phyloP scores from a whole-genome alignment of 2,329 filamentous ascomycete genomes.

The Claviceps paspali region DNA sequence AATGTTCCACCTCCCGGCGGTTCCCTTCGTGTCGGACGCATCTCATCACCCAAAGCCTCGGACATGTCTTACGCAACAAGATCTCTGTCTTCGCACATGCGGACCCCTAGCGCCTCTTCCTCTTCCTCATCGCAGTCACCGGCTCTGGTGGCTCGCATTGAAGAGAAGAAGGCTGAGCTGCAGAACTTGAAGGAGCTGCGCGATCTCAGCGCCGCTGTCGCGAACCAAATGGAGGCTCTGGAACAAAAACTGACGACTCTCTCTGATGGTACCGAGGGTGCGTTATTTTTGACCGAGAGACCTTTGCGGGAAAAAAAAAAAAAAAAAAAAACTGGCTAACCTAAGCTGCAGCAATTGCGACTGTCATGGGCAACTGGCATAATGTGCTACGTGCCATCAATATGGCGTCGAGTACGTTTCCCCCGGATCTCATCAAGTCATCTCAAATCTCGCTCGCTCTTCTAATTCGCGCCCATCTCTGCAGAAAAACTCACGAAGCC shows the following conservation, averaged over 20 bases:
- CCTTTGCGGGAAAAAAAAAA: too few species aligned
- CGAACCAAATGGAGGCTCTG: conserved; percentile 67
- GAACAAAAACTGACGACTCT: conserved; percentile 65
- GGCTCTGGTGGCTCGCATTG: conserved; percentile 57
- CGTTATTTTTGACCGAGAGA: too few species aligned
- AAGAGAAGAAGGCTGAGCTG: conserved; percentile 74
- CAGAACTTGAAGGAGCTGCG: conserved; percentile 64
- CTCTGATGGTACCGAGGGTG: conserved; percentile 70
- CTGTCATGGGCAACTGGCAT: conserved; percentile 79
- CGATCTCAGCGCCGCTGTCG: conserved; percentile 63
- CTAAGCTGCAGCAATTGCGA: conserved; percentile 51
- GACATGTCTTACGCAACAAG: conserved; percentile 42
- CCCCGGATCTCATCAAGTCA: neutral
- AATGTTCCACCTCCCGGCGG: too few species aligned
- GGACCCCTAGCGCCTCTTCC: conserved; percentile 32
- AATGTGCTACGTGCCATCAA: conserved; percentile 72
- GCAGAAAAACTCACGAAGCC: conserved; percentile 56
- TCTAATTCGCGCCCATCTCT: conserved; percentile 6
- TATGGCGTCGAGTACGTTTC: conserved; percentile 61
- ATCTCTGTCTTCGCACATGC: conserved; percentile 50
- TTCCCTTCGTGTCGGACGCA: too few species aligned
- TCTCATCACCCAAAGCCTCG: too few species aligned
- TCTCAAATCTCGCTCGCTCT: neutral
- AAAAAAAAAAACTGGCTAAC: conserved; percentile 13
- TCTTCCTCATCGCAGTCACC: conserved; percentile 47